These are phyloP conservation scores for Gnetum montanum DNA, from an alignment of 75 land plant genomes.

Conservation along the genomic window DNA sequence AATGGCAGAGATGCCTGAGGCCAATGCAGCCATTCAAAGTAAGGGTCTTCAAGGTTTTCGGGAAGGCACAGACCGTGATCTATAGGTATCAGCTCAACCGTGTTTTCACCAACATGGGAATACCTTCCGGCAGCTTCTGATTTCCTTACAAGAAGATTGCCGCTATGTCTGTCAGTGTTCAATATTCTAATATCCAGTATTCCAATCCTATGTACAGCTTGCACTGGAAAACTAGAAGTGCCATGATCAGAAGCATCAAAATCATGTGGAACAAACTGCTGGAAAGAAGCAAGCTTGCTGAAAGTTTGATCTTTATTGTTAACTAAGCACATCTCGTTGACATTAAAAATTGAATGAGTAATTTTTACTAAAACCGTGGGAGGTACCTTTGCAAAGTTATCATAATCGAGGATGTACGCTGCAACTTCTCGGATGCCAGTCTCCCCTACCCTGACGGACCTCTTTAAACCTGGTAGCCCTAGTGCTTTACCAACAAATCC, in stretches of 20 bases:
- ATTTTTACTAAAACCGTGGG: constrained; percentile 67
- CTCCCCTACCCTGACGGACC: constrained; percentile 73
- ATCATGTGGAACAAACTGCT: constrained; percentile 72
- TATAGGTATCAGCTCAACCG: constrained; percentile 67
- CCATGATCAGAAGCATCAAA: constrained; percentile 81
- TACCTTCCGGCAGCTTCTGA: constrained; percentile 23
- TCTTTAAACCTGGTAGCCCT: constrained; percentile 76
- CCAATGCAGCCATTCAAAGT: constrained; percentile 88
- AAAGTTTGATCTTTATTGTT: constrained; percentile 23
- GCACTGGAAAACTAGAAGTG: constrained; percentile 66
- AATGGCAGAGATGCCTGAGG: constrained; percentile 81
- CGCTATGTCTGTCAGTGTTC: constrained; percentile 76
- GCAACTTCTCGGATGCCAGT: constrained; percentile 86
- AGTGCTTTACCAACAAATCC: constrained; percentile 70
- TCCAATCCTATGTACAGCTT: constrained; percentile 73
- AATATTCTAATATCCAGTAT: constrained; percentile 69
- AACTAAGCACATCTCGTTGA: constrained; percentile 34
- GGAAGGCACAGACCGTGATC: constrained; percentile 86
- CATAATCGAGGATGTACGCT: constrained; percentile 74
- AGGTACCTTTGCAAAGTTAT: constrained; percentile 74
- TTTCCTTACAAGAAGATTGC: constrained; percentile 52
- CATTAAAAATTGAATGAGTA: constrained; percentile 65
- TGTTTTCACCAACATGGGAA: constrained; percentile 14
- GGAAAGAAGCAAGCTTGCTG: constrained; percentile 76
- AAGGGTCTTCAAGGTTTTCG: constrained; percentile 60